A percentile compares a stretch with the other conserved stretches of the same genome.
Evolutionary conservation across 1,284 basidiomycete genomes (phyloP).

Genomic region (Rhodotorula sp.): DNA sequence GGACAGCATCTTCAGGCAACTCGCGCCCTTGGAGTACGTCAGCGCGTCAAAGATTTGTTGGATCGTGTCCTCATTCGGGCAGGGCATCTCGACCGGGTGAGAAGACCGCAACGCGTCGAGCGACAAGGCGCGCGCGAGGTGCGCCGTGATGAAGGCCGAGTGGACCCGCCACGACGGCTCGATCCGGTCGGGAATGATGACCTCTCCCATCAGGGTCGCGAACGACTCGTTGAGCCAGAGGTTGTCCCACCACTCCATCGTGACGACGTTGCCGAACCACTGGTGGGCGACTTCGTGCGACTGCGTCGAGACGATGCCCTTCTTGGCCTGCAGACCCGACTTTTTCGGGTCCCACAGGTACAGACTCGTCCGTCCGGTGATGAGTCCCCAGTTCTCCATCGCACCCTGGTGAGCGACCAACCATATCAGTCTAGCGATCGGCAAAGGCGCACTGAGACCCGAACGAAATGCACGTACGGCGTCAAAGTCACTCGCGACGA

Average conservation of each 20-base stretch:
- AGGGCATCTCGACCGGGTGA: slow-evolving; percentile 92
- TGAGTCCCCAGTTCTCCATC: slow-evolving; percentile 82
- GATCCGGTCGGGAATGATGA: slow-evolving; percentile 74
- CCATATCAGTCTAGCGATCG: too few species aligned
- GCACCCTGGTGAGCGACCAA: slow-evolving; percentile 56
- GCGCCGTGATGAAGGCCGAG: slow-evolving; percentile 56
- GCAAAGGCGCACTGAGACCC: too few species aligned
- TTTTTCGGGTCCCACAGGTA: slow-evolving; percentile 67
- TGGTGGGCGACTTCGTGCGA: slow-evolving; percentile 48
- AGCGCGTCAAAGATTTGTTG: slow-evolving; percentile 35
- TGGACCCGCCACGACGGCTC: slow-evolving; percentile 59
- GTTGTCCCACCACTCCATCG: slow-evolving; percentile 41
- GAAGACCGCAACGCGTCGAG: slow-evolving; percentile 88
- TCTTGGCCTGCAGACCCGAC: slow-evolving; percentile 47
- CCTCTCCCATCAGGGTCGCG: slow-evolving; percentile 79
- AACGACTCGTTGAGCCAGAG: slow-evolving; percentile 65
- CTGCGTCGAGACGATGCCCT: slow-evolving; percentile 48
- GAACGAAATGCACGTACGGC: slow-evolving; percentile 43
- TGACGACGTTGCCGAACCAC: slow-evolving; percentile 41
- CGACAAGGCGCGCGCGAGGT: slow-evolving; percentile 62
- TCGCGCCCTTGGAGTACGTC: slow-evolving; percentile 67
- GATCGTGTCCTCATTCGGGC: slow-evolving; percentile 60
- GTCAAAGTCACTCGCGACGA: slow-evolving; percentile 45
- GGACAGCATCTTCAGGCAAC: slow-evolving; percentile 89
- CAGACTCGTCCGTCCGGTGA: slow-evolving; percentile 81